Conservation (phyloP, 257 asterid species). For the Capsicum rhomboideum region DNA sequence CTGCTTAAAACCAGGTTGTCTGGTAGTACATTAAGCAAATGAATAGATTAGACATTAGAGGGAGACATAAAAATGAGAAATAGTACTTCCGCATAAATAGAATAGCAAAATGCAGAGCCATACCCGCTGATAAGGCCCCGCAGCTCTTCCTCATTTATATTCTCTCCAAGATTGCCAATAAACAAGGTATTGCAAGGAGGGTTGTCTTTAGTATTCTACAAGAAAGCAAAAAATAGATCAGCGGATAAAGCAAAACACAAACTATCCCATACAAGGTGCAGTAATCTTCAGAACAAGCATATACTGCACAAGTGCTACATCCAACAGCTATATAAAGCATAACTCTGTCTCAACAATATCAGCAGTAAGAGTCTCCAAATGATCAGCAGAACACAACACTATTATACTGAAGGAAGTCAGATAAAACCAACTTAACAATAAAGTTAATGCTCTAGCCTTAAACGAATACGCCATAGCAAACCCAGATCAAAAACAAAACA, state of each 20-base stretch:
- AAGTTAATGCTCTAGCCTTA: background rate
- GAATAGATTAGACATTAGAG: slow-evolving; percentile 1
- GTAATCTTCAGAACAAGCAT: background rate
- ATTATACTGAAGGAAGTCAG: background rate
- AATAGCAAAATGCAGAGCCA: slow-evolving; percentile 20
- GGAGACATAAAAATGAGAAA: background rate
- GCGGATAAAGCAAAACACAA: background rate
- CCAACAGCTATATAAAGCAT: background rate
- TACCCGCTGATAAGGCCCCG: slow-evolving; percentile 77
- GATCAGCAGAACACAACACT: background rate
- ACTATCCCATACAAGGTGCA: background rate
- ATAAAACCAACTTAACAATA: background rate
- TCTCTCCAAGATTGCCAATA: slow-evolving; percentile 97
- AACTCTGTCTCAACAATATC: background rate
- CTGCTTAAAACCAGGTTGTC: slow-evolving; percentile 98
- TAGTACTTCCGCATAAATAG: background rate
- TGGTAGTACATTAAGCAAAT: slow-evolving; percentile 17
- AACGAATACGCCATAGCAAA: background rate
- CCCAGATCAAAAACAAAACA: background rate
- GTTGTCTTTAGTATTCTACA: slow-evolving; percentile 89
- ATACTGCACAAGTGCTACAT: background rate
- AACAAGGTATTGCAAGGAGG: slow-evolving; percentile 99
- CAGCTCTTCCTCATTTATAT: slow-evolving; percentile 91
- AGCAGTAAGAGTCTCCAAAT: background rate
- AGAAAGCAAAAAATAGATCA: slow-evolving; percentile 2